A percentile compares a stretch with the other conserved stretches of the same genome.
Evolutionary conservation across 768 basidiomycete genomes (phyloP).

Genomic region (Suillus ampliporus): DNA sequence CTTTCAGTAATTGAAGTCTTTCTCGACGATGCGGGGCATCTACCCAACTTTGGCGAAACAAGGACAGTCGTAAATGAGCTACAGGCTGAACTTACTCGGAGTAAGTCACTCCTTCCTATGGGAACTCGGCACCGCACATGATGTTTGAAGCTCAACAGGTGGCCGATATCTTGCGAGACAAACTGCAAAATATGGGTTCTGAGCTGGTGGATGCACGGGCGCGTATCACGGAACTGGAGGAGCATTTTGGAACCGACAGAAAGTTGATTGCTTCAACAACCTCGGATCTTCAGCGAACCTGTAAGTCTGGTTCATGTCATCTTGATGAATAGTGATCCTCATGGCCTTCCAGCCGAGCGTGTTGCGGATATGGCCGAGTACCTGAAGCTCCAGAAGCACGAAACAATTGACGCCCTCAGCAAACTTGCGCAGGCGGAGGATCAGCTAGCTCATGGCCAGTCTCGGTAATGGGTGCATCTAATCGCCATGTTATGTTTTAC

Average conservation of each 20-base stretch:
- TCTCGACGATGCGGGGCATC: conserved; percentile 32
- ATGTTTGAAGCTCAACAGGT: conserved; percentile 51
- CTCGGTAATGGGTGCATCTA: conserved; percentile 21
- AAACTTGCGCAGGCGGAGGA: conserved; percentile 34
- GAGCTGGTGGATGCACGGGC: conserved; percentile 49
- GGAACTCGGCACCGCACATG: conserved; percentile 8
- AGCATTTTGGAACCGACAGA: conserved; percentile 23
- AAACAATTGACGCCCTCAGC: conserved; percentile 29
- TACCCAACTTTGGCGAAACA: conserved; percentile 31
- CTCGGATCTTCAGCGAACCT: conserved; percentile 30
- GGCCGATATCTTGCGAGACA: conserved; percentile 52
- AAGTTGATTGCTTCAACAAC: conserved; percentile 26
- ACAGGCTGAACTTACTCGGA: conserved; percentile 40
- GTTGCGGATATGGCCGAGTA: conserved; percentile 28
- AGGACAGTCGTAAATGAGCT: conserved; percentile 39
- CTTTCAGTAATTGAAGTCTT: conserved; percentile 35
- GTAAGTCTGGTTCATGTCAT: conserved; percentile 19
- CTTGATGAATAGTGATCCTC: conserved; percentile 21
- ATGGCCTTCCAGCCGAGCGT: conserved; percentile 22
- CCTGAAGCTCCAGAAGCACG: conserved; percentile 35
- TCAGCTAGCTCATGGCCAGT: conserved; percentile 26
- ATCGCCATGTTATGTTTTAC: conserved; percentile 8
- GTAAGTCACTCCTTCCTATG: conserved; percentile 26
- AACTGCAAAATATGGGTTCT: conserved; percentile 46
- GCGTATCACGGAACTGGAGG: conserved; percentile 46